Base-by-base conservation (phyloP, 768 basidiomycete genomes). In the Kwoniella newhampshirensis region DNA sequence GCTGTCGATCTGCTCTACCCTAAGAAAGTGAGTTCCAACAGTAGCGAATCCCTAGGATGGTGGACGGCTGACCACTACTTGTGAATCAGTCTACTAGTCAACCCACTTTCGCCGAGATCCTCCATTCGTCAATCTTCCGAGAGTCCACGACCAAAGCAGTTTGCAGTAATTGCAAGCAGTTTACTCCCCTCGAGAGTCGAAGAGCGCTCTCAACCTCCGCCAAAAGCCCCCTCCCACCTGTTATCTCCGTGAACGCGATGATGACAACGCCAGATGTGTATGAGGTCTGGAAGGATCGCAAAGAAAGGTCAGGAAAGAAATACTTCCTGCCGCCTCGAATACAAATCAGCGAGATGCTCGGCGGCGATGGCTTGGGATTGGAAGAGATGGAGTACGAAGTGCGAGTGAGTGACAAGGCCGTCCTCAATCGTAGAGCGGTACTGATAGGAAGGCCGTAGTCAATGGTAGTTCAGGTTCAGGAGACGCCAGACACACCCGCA, bases 1-100 rank as follows among this genome's bases (percentile, higher is more conserved):
- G 81, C 91, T 4, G 77, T 96, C 17, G 96, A 98, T 70, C 75
- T 98, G 73, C 77, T 84, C 11, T 97, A 98, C 74, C 91, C 91
- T 4, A 83, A 87, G 44, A 89, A 86, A 78, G 91, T 91, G 30
- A 28, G 79, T 67, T 9, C 25, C 17, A 26, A 4, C n/a, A 7
- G 15, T 2, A 15, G 7, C 9, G 42, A 2, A 27, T 52, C 21
- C 57, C 35, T 50, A 41, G 28, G 6, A 46, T 17, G 49, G 49
- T 21, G 20, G 18, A 15, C 15, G 30, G n/a, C 57, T 18, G 26
- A 56, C 49, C 11, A 18, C 6, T 5, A 15, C n/a, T 8, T n/a
- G 15, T 13, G 18, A 12, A 18, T 5, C 37, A 50, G 48, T 36
- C 32, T 3, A 35, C 48, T 15, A 25, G 4, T 3, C 48, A 21